phyloP scores from a whole-genome alignment of 163 green algal genomes.

The Chlorella variabilis region DNA sequence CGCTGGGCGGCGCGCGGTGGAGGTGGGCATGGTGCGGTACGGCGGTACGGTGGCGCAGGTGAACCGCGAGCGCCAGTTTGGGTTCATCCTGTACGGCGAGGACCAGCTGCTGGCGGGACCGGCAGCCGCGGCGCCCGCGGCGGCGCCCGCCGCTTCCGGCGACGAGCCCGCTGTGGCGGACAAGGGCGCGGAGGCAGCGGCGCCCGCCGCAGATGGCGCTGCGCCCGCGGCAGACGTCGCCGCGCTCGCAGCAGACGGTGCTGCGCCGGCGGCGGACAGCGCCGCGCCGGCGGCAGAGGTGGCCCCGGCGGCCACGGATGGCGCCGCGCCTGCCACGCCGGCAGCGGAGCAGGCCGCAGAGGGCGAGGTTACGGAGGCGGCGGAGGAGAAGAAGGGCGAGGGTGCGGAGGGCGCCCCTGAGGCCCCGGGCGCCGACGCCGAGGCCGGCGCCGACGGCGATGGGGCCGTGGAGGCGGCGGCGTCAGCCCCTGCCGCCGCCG shows the following conservation, averaged over 20 bases:
- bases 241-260: background rate
- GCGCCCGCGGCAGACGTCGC: no score
- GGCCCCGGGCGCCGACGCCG: background rate
- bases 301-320: background rate
- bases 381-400: background rate
- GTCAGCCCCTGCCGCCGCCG: background rate
- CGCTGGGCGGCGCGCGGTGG: slow-evolving; percentile 35
- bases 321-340: no score
- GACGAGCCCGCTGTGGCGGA: no score
- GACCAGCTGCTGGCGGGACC: background rate
- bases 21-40: slow-evolving; percentile 31
- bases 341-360: background rate
- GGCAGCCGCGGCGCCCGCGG: background rate
- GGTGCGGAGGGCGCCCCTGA: background rate
- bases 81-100: slow-evolving; percentile 39
- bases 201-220: background rate
- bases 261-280: no score
- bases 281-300: background rate
- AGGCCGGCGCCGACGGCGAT: background rate
- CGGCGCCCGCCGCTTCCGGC: no score
- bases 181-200: background rate
- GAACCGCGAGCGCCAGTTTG: slow-evolving; percentile 39
- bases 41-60: slow-evolving; percentile 25
- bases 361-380: background rate
- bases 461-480: background rate